Percentiles rank a stretch among this genome's conserved stretches.
Conservation (phyloP, 1,284 basidiomycete species). For the Tilletia setariae region DNA sequence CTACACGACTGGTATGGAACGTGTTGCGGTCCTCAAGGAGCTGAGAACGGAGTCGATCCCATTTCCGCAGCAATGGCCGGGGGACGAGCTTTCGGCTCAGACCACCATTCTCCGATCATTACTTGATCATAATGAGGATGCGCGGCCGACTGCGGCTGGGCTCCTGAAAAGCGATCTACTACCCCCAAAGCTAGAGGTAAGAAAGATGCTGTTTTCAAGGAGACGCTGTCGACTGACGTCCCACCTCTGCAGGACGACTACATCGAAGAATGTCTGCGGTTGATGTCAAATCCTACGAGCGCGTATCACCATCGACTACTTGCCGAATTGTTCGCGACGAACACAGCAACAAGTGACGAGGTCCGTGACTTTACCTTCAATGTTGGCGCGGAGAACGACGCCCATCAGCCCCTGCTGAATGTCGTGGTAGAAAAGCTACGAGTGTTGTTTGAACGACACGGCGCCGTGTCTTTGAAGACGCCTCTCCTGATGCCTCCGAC, state of each 20-base stretch:
- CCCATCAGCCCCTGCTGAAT: constrained; percentile 68
- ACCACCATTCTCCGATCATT: constrained; percentile 72
- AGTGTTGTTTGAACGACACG: constrained; percentile 78
- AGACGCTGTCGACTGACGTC: not conserved
- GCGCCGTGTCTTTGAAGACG: constrained; percentile 80
- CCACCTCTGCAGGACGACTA: constrained; percentile 64
- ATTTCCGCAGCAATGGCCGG: constrained; percentile 72
- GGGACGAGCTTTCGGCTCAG: constrained; percentile 60
- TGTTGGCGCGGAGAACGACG: constrained; percentile 67
- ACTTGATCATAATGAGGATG: constrained; percentile 76
- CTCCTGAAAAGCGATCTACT: constrained; percentile 76
- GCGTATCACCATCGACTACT: constrained; percentile 45
- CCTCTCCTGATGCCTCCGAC: constrained; percentile 73
- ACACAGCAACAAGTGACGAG: constrained; percentile 56
- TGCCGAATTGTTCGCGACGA: constrained; percentile 56
- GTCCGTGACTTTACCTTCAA: constrained; percentile 77
- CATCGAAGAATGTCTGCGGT: constrained; percentile 71
- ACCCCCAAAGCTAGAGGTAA: constrained; percentile 65
- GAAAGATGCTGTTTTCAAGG: not conserved
- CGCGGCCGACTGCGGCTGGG: constrained; percentile 77
- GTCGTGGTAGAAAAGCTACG: constrained; percentile 74
- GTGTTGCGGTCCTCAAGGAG: constrained; percentile 75
- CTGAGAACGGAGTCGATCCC: constrained; percentile 69
- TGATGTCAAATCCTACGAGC: constrained; percentile 64
- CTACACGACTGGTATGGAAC: constrained; percentile 82